A percentile compares a stretch with the other conserved stretches of the same genome.
These are phyloP conservation scores for Amesomyces nigricolor DNA, from an alignment of 2,329 filamentous ascomycete genomes.

Conservation along the genomic window DNA sequence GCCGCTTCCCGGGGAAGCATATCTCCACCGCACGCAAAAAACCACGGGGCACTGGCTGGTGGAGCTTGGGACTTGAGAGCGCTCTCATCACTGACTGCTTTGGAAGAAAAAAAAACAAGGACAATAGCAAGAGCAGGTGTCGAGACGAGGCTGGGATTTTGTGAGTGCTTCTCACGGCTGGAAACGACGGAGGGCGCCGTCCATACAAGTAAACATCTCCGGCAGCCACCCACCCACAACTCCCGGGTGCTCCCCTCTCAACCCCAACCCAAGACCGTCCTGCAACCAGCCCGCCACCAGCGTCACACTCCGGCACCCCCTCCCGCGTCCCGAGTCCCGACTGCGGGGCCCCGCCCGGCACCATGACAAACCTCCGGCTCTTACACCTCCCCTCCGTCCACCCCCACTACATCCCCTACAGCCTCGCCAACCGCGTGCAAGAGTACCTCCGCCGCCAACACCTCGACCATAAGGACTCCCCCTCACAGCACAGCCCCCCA, in stretches of 20 bases:
- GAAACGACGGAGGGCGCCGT: too few relatives aligned
- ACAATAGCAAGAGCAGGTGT: too few relatives aligned
- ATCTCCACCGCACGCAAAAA: conserved; percentile 18
- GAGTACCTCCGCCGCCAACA: conserved; percentile 41
- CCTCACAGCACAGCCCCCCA: conserved; percentile 27
- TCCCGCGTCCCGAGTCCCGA: neutral
- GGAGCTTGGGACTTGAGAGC: neutral
- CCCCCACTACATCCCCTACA: conserved; percentile 33
- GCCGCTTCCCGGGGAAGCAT: neutral
- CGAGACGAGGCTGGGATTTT: too few relatives aligned
- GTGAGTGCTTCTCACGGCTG: too few relatives aligned
- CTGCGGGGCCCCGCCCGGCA: neutral
- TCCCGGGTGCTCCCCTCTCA: neutral
- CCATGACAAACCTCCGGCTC: conserved; percentile 33
- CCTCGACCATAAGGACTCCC: conserved; percentile 39
- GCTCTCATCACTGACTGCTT: too few relatives aligned
- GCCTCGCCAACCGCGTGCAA: conserved; percentile 35
- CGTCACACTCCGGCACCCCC: neutral
- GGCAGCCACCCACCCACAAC: neutral
- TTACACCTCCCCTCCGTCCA: conserved; percentile 32
- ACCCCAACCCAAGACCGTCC: neutral
- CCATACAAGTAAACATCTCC: neutral
- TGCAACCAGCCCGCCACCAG: too few relatives aligned
- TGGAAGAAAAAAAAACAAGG: too few relatives aligned
- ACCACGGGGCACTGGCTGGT: neutral